A percentile compares a stretch with the other conserved stretches of the same genome.
These are phyloP conservation scores for Chromosphaera perkinsii DNA, from an alignment of 208 protist species.

Conservation along the genomic window DNA sequence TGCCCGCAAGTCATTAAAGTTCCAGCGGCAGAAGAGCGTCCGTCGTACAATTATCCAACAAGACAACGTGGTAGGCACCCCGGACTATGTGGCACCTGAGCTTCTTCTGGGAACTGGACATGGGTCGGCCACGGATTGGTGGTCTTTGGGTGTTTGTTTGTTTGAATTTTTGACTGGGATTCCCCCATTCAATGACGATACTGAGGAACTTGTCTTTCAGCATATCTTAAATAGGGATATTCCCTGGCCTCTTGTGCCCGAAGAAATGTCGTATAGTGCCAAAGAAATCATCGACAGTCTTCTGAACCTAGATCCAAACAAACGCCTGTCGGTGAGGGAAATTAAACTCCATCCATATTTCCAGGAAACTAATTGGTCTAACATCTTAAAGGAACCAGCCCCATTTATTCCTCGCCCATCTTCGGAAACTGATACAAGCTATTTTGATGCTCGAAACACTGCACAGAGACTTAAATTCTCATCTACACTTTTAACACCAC, in stretches of 20 bases:
- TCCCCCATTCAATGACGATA: conserved; percentile 72
- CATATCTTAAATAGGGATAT: conserved; percentile 58
- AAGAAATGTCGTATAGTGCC: conserved; percentile 10
- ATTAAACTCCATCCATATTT: conserved; percentile 5
- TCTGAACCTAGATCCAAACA: not conserved
- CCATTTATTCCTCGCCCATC: conserved; percentile 2
- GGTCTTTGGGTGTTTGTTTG: conserved; percentile 66
- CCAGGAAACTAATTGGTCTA: conserved; percentile 43
- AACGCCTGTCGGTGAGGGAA: not conserved
- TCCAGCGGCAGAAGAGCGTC: not conserved
- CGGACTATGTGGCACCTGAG: conserved; percentile 64
- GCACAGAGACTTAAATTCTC: not conserved
- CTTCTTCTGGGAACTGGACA: conserved; percentile 48
- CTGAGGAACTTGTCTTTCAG: conserved; percentile 64
- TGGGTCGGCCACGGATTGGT: conserved; percentile 58
- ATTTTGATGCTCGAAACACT: conserved; percentile 10
- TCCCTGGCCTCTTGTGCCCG: conserved; percentile 28
- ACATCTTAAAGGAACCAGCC: not conserved
- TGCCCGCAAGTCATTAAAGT: too few relatives aligned
- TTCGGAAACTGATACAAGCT: not conserved
- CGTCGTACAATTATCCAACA: not conserved
- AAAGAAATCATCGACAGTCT: conserved; percentile 15
- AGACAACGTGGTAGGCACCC: conserved; percentile 47
- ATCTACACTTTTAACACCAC: too few relatives aligned
- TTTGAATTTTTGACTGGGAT: conserved; percentile 64